These are phyloP conservation scores for Cladophialophora yegresii DNA, from an alignment of 2,329 filamentous ascomycete genomes.

Conservation along the genomic window DNA sequence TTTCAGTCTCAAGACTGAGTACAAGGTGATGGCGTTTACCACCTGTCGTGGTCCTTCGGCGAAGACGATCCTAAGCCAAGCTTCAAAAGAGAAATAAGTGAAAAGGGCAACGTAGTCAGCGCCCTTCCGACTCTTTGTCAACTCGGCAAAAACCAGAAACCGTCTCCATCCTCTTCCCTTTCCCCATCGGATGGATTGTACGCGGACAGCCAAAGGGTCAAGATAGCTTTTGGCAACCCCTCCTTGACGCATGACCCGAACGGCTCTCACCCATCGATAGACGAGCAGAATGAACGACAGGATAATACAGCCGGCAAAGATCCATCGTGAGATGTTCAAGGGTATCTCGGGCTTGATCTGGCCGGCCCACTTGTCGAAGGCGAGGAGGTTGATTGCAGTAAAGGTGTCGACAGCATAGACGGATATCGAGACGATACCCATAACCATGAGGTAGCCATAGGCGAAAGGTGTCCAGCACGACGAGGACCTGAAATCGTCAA, in stretches of 20 bases:
- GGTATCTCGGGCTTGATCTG: conserved; percentile 76
- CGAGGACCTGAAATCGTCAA: conserved; percentile 77
- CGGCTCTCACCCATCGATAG: conserved; percentile 77
- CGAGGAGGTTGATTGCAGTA: conserved; percentile 86
- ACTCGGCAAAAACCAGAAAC: conserved; percentile 86
- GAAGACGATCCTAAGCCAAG: conserved; percentile 83
- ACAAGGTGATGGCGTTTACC: conserved; percentile 85
- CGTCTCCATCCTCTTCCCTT: conserved; percentile 77
- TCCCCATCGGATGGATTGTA: conserved; percentile 78
- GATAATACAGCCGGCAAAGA: conserved; percentile 90
- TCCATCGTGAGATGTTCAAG: conserved; percentile 83
- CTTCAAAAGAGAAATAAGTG: conserved; percentile 81
- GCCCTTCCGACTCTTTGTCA: conserved; percentile 89
- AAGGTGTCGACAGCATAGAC: conserved; percentile 92
- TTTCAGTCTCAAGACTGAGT: conserved; percentile 75
- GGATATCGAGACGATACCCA: conserved; percentile 73
- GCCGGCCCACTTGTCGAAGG: conserved; percentile 85
- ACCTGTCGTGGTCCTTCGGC: conserved; percentile 91
- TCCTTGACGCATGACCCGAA: conserved; percentile 77
- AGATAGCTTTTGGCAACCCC: conserved; percentile 91
- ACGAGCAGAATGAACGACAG: conserved; percentile 79
- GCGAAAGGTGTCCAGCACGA: conserved; percentile 77
- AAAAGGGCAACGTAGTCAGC: conserved; percentile 88
- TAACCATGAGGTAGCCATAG: conserved; percentile 81
- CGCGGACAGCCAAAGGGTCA: conserved; percentile 78